Conservation (phyloP, 192 early-diverging fungal genomes). For the Mortierella claussenii region DNA sequence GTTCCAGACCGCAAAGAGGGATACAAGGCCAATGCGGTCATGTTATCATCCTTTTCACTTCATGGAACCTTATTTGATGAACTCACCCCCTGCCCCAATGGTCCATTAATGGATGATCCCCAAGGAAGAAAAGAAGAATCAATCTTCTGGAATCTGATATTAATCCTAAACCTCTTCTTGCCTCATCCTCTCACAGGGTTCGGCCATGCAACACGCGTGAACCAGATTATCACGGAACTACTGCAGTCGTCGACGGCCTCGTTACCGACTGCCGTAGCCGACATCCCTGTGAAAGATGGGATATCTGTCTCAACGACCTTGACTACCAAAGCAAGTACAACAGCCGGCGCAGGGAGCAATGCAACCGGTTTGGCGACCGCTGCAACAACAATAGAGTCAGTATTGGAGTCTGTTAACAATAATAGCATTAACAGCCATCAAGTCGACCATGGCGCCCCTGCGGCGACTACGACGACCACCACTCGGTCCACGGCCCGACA, state of each 20-base stretch:
- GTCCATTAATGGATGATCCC: too few relatives aligned
- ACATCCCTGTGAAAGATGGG: not conserved
- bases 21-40: too few relatives aligned
- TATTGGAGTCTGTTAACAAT: not conserved
- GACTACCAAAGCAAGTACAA: not conserved
- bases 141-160: too few relatives aligned
- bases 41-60: too few relatives aligned
- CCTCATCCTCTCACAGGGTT: conserved; percentile 52
- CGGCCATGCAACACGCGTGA: conserved; percentile 70
- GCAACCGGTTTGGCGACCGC: not conserved
- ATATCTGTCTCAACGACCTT: not conserved
- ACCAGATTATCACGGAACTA: conserved; percentile 65
- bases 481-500: conserved; percentile 31
- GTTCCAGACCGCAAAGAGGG: too few relatives aligned
- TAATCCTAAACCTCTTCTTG: not conserved
- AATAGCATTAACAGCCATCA: not conserved
- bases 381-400: not conserved
- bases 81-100: too few relatives aligned
- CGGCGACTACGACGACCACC: conserved; percentile 1
- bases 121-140: too few relatives aligned
- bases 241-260: conserved; percentile 25
- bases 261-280: not conserved
- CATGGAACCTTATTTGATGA: too few relatives aligned
- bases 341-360: not conserved
- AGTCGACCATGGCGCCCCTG: not conserved